Evolutionary conservation across 495 filamentous ascomycete species (phyloP).

Genomic region (Penicillium crystallinum): DNA sequence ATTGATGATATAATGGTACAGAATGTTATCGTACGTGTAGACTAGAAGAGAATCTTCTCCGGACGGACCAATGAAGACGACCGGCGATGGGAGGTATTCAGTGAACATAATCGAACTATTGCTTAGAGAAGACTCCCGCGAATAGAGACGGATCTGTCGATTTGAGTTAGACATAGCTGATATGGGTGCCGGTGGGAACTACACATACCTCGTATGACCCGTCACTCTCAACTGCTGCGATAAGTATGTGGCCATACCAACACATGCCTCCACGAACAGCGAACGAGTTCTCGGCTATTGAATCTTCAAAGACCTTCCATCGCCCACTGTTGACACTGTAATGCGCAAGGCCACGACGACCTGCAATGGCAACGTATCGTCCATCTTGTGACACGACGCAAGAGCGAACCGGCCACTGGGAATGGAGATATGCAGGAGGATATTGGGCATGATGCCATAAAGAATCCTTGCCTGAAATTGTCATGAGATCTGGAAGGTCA

Average conservation of each 20-base stretch:
- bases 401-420: constrained; percentile 88
- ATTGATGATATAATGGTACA: constrained; percentile 89
- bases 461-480: constrained; percentile 85
- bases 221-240: constrained; percentile 86
- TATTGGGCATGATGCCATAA: constrained; percentile 91
- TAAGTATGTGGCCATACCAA: constrained; percentile 94
- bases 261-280: constrained; percentile 94
- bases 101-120: constrained; percentile 63
- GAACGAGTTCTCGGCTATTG: constrained; percentile 79
- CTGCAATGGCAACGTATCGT: constrained; percentile 90
- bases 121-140: constrained; percentile 76
- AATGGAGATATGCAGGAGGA: constrained; percentile 74
- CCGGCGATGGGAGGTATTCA: constrained; percentile 74
- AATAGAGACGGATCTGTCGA: constrained; percentile 75
- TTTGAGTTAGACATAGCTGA: constrained; percentile 4
- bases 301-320: constrained; percentile 90
- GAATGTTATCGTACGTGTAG: constrained; percentile 93
- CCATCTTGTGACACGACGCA: constrained; percentile 86
- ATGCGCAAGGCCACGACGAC: constrained; percentile 86
- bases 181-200: background rate
- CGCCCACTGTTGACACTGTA: constrained; percentile 92
- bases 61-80: constrained; percentile 78
- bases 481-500: constrained; percentile 80
- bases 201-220: constrained; percentile 65
- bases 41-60: constrained; percentile 93